Evolutionary conservation across 768 basidiomycete genomes (phyloP), one percentile per base, ranked within the genome.

Genomic region (Austroboletus festivus): DNA sequence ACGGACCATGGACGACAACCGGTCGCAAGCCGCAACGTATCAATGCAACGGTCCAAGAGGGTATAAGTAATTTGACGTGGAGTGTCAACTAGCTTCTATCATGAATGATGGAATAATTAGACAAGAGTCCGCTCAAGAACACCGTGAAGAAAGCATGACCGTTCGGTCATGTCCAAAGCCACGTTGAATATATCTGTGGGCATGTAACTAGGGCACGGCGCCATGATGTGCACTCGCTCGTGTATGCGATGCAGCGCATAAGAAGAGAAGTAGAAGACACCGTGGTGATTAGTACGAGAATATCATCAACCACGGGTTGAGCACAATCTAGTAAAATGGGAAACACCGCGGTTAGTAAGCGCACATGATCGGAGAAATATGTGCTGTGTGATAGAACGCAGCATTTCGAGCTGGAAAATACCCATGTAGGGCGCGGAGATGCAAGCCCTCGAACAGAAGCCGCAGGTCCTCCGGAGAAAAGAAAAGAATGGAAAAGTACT

Each of bases 251-350:
- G n/a, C n/a, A n/a, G n/a, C n/a, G n/a, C n/a, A n/a, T n/a, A n/a
- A n/a, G n/a, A n/a, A n/a, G n/a, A n/a, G n/a, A n/a, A n/a, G n/a
- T n/a, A n/a, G n/a, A n/a, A n/a, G n/a, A n/a, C n/a, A n/a, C n/a
- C n/a, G n/a, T n/a, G n/a, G n/a, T n/a, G n/a, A 28, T 68, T 47
- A 65, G 20, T 79, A 80, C 0, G 82, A 84, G 68, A 91, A 92
- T 38, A 90, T 86, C 85, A 90, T 89, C 46, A 92, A 70, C 85
- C 86, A 89, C 1, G 89, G 92, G 57, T 93, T 93, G 35, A 93
- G 77, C 18, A 91, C 82, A 47, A 94, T 85, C 77, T 86, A 15
- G 38, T 35, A 12, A 35, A 35, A 35, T 28, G 28, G 12, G 28
- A 35, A 16, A 35, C n/a, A n/a, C n/a, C n/a, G n/a, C n/a, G n/a